A percentile compares a stretch with the other conserved stretches of the same genome.
phyloP scores from a whole-genome alignment of 805 yeast species.

The Schizosaccharomyces octosporus region DNA sequence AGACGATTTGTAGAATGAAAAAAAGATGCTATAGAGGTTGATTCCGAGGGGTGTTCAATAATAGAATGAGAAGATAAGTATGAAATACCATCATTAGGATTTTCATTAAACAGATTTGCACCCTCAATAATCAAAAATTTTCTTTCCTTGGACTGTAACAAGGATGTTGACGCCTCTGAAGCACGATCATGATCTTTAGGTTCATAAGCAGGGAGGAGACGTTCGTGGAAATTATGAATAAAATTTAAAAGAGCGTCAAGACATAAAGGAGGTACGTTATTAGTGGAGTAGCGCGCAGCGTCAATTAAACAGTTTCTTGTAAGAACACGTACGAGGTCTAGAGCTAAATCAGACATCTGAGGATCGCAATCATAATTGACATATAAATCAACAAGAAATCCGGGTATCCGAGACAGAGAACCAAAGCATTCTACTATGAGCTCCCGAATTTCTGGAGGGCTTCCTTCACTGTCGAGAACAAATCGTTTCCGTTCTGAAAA shows the following conservation, averaged over 20 bases:
- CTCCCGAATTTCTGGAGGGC: constrained; percentile 27
- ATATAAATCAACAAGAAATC: constrained; percentile 50
- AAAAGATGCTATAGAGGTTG: constrained; percentile 45
- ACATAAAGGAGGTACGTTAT: constrained; percentile 74
- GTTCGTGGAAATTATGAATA: constrained; percentile 6
- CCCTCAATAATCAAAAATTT: constrained; percentile 61
- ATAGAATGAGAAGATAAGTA: constrained; percentile 42
- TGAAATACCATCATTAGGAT: constrained; percentile 52
- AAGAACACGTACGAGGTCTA: constrained; percentile 39
- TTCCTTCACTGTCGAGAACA: constrained; percentile 5
- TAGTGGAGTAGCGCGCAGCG: constrained; percentile 1
- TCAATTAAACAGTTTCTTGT: constrained; percentile 20
- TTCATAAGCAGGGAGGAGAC: constrained; percentile 7
- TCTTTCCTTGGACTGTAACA: constrained; percentile 11
- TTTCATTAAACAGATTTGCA: constrained; percentile 48
- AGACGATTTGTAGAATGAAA: constrained; percentile 57
- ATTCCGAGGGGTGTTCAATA: constrained; percentile 25
- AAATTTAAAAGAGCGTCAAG: constrained; percentile 58
- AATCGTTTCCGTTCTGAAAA: background rate
- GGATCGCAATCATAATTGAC: constrained; percentile 77
- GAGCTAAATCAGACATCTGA: constrained; percentile 56
- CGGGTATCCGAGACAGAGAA: constrained; percentile 33
- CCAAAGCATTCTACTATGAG: constrained; percentile 64
- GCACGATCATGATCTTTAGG: background rate
- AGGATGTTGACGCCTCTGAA: constrained; percentile 1